A percentile compares a stretch with the other conserved stretches of the same genome.
Conservation (phyloP, 176 grass and related monocot species). For the Cenchrus purpureus region DNA sequence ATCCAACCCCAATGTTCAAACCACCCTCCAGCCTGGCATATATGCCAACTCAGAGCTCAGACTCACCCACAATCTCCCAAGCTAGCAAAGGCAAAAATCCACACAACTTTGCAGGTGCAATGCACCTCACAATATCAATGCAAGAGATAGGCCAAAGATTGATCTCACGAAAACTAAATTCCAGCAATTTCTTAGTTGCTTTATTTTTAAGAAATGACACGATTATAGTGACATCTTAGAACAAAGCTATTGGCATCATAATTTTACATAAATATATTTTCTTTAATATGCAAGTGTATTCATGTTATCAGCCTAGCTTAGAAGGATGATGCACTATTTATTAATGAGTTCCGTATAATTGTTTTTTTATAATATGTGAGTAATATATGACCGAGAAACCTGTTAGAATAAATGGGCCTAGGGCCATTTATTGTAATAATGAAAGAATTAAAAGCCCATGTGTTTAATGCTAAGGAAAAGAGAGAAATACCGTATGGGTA, state of each 20-base stretch:
- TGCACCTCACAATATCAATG: neutral
- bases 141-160: neutral
- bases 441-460: too few species aligned
- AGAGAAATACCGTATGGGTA: too few species aligned
- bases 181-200: neutral
- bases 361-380: neutral
- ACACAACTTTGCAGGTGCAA: neutral
- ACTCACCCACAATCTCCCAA: neutral
- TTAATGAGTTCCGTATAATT: neutral
- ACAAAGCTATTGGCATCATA: neutral
- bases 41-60: constrained; percentile 37
- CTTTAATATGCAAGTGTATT: too few species aligned
- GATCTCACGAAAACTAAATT: neutral
- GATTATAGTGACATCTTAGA: neutral
- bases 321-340: neutral
- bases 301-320: neutral
- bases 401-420: neutral
- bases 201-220: neutral
- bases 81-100: neutral
- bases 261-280: neutral
- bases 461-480: too few species aligned
- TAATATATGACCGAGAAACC: neutral
- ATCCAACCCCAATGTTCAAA: constrained; percentile 35
- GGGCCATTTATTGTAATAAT: too few species aligned
- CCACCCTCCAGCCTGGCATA: constrained; percentile 49